Conservation (phyloP, 2,329 filamentous ascomycete genomes). For the Colletotrichum gloeosporioides region DNA sequence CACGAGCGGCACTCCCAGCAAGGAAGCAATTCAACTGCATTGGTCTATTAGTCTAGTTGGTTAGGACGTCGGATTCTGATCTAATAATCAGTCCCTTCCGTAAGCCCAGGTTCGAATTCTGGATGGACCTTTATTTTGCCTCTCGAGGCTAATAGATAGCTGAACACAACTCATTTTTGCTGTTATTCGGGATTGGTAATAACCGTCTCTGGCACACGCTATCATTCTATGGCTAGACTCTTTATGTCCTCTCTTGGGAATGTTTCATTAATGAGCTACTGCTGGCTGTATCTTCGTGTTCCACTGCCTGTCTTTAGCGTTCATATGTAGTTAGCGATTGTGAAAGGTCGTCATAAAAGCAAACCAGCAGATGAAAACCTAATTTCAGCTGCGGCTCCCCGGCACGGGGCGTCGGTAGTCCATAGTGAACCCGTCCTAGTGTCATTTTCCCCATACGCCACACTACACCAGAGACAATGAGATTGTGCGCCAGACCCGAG, state of each 20-base stretch:
- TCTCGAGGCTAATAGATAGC: neutral
- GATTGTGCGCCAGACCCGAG: neutral
- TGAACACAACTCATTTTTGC: neutral
- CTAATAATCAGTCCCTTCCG: neutral
- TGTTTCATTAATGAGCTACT: neutral
- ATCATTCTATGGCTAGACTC: neutral
- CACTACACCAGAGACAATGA: neutral
- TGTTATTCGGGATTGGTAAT: too few species aligned
- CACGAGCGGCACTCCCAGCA: fast-evolving
- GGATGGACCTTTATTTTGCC: neutral
- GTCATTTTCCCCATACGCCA: neutral
- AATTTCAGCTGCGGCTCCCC: neutral
- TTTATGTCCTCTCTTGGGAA: neutral
- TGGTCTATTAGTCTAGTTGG: slow-evolving; percentile 17
- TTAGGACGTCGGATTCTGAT: slow-evolving; percentile 18
- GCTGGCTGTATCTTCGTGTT: neutral
- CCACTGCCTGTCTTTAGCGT: neutral
- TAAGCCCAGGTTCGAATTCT: slow-evolving; percentile 14
- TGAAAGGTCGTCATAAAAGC: neutral
- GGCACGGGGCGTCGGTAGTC: neutral
- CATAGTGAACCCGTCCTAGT: neutral
- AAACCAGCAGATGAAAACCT: neutral
- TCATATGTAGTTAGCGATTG: neutral
- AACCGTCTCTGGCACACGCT: neutral
- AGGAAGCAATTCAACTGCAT: neutral